Evolutionary conservation across 805 yeast genomes (phyloP).

Genomic region (Candida arabinofermentans): DNA sequence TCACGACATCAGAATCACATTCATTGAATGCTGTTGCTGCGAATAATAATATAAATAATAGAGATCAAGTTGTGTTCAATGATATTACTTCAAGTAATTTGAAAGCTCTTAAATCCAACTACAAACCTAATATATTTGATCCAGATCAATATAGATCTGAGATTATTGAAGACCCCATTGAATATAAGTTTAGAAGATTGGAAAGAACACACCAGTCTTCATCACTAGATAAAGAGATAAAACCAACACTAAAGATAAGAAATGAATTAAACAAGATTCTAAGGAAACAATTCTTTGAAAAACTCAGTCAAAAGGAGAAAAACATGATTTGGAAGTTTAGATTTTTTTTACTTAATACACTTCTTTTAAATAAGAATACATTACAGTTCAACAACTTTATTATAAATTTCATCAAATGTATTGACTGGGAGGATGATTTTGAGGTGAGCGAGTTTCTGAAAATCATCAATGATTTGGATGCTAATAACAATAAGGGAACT

Average conservation of each 20-base stretch:
- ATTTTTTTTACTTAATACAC: conserved; percentile 66
- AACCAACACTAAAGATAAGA: conserved; percentile 81
- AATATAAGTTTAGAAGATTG: conserved; percentile 76
- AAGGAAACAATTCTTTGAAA: conserved; percentile 78
- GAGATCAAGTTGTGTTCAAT: conserved; percentile 18
- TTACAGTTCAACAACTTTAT: conserved; percentile 34
- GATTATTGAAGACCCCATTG: conserved; percentile 71
- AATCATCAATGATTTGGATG: conserved; percentile 29
- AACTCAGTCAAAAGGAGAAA: conserved; percentile 75
- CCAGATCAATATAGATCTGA: conserved; percentile 53
- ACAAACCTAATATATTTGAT: conserved; percentile 45
- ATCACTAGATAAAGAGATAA: conserved; percentile 74
- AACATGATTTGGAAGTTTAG: conserved; percentile 89
- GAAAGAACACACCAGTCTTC: conserved; percentile 80
- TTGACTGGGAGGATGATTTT: conserved; percentile 80
- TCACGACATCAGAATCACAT: conserved; percentile 25
- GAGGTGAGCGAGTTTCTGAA: conserved; percentile 74
- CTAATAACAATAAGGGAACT: conserved; percentile 11
- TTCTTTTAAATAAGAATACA: conserved; percentile 30
- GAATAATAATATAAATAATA: conserved; percentile 14
- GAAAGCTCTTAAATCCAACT: conserved; percentile 5
- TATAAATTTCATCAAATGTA: conserved; percentile 74
- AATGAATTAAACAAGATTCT: conserved; percentile 69
- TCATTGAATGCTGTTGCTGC: conserved; percentile 13
- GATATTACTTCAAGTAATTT: conserved; percentile 23